A percentile compares a stretch with the other conserved stretches of the same genome.
Evolutionary conservation across 2,329 filamentous ascomycete species (phyloP).

Genomic region (Davidsoniella eucalypti): DNA sequence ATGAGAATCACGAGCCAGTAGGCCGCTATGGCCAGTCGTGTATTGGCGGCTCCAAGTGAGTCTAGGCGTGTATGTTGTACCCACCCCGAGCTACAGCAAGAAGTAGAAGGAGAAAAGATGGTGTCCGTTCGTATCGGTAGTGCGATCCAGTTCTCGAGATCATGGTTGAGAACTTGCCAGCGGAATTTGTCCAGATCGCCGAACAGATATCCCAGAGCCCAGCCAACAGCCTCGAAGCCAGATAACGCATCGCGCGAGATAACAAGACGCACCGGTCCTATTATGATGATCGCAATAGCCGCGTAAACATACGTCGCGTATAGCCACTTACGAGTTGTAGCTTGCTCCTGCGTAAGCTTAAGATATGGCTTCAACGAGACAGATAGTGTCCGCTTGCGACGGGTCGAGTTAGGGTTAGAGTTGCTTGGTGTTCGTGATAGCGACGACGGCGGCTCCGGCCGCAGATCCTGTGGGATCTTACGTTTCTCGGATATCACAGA

Average conservation of each 20-base stretch:
- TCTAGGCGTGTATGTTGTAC: conserved; percentile 47
- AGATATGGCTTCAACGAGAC: conserved; percentile 56
- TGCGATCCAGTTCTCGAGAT: conserved; percentile 59
- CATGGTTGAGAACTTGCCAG: conserved; percentile 49
- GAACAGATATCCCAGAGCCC: conserved; percentile 80
- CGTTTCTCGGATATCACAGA: no score
- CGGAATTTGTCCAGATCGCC: conserved; percentile 61
- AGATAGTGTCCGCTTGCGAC: conserved; percentile 48
- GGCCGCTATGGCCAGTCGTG: conserved; percentile 55
- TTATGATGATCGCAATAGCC: conserved; percentile 46
- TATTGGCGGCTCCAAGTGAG: conserved; percentile 59
- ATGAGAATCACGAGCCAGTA: conserved; percentile 61
- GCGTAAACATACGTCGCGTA: conserved; percentile 70
- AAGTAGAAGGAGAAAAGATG: background rate
- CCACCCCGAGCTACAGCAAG: conserved; percentile 37
- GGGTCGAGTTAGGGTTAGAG: conserved; percentile 14
- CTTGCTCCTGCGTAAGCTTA: conserved; percentile 64
- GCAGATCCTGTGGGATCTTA: background rate
- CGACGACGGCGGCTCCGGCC: background rate
- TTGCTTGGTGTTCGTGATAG: no score
- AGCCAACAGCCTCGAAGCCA: conserved; percentile 70
- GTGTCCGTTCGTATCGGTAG: conserved; percentile 35
- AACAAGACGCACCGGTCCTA: conserved; percentile 55
- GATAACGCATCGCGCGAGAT: conserved; percentile 50
- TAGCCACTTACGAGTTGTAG: conserved; percentile 58